A percentile compares a stretch with the other conserved stretches of the same genome.
Conservation (phyloP, 2,329 filamentous ascomycete species). For the Arthrobotrys sphaeroides region DNA sequence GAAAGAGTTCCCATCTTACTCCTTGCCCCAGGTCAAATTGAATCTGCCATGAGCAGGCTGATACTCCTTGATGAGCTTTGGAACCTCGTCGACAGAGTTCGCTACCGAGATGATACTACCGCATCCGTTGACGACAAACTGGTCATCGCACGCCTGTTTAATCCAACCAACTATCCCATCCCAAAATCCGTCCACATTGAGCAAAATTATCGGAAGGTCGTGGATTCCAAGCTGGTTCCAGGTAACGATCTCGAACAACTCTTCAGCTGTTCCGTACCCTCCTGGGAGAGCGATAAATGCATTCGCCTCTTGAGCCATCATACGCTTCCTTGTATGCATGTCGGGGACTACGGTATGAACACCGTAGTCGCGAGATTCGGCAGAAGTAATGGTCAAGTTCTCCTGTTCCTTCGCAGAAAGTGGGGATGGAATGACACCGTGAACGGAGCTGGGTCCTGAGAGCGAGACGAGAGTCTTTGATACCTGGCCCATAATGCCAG, state of each 20-base stretch:
- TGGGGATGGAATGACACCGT: conserved; percentile 91
- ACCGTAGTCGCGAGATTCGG: conserved; percentile 70
- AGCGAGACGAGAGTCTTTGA: conserved; percentile 85
- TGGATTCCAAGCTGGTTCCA: conserved; percentile 99
- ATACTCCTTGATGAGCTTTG: conserved; percentile 77
- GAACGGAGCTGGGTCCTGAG: conserved; percentile 76
- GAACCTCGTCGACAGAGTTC: conserved; percentile 74
- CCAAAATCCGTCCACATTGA: conserved; percentile 92
- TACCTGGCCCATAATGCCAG: conserved; percentile 94
- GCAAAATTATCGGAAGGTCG: conserved; percentile 77
- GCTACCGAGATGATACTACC: conserved; percentile 82
- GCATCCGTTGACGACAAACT: conserved; percentile 78
- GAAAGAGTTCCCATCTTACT: conserved; percentile 62
- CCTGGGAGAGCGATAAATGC: conserved; percentile 86
- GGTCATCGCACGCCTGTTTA: conserved; percentile 74
- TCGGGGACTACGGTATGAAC: conserved; percentile 87
- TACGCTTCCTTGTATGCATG: conserved; percentile 94
- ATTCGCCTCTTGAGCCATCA: conserved; percentile 91
- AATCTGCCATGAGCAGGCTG: conserved; percentile 77
- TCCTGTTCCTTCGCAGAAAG: conserved; percentile 80
- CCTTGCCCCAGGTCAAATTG: conserved; percentile 81
- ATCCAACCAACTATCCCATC: conserved; percentile 87
- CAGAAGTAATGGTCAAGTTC: conserved; percentile 71
- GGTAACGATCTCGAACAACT: conserved; percentile 87
- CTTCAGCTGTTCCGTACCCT: conserved; percentile 94